Evolutionary conservation across 306 rosid genomes (phyloP).

Genomic region (Nissolia schottii): DNA sequence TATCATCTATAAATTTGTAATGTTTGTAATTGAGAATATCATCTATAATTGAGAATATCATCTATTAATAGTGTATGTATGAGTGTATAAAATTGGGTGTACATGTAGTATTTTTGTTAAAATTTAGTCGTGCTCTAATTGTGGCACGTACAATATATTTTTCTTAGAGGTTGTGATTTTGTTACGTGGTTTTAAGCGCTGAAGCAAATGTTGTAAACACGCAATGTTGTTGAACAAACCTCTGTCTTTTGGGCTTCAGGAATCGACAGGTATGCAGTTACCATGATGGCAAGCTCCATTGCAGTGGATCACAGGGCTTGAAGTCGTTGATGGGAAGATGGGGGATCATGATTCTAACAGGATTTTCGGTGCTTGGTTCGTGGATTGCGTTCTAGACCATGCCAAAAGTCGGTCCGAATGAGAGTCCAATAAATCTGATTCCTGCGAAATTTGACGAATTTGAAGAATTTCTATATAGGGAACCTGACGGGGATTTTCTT

Average conservation of each 20-base stretch:
- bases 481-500: background rate
- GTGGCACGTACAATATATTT: too few species aligned
- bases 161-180: background rate
- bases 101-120: too few species aligned
- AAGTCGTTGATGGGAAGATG: constrained; percentile 39
- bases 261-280: constrained; percentile 57
- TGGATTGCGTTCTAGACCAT: constrained; percentile 18
- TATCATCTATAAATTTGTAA: too few species aligned
- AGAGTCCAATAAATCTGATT: background rate
- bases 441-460: background rate
- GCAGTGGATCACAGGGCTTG: constrained; percentile 58
- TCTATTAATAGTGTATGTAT: too few species aligned
- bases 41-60: too few species aligned
- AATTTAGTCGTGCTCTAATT: too few species aligned
- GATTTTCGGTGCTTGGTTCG: constrained; percentile 24
- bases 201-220: background rate
- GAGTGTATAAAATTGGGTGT: too few species aligned
- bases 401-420: background rate
- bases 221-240: background rate
- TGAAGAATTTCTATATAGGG: constrained; percentile 12
- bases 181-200: background rate
- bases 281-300: constrained; percentile 51
- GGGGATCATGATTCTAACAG: constrained; percentile 29
- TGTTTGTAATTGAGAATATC: too few species aligned
- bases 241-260: constrained; percentile 40